phyloP scores from a whole-genome alignment of 257 asterid genomes.

The Avicennia marina region DNA sequence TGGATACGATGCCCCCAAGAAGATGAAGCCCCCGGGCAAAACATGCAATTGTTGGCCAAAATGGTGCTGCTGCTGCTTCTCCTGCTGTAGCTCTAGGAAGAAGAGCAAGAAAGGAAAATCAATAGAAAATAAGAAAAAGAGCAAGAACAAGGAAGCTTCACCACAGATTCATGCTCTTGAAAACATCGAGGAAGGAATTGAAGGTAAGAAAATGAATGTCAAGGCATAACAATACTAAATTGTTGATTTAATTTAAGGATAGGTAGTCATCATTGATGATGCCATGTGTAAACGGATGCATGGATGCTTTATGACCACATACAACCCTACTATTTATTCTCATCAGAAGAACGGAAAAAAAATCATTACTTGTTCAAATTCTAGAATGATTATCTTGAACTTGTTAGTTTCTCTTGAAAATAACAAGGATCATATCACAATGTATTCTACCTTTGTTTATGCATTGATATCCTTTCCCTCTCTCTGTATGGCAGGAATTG shows the following conservation, averaged over 20 bases:
- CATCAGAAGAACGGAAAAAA: too few relatives aligned
- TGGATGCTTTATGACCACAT: too few relatives aligned
- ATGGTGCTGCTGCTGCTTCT: constrained; percentile 53
- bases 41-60: constrained; percentile 61
- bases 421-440: too few relatives aligned
- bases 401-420: too few relatives aligned
- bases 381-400: too few relatives aligned
- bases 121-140: constrained; percentile 36
- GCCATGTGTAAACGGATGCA: too few relatives aligned
- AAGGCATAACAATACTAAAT: constrained; percentile 1
- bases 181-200: constrained; percentile 63
- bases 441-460: too few relatives aligned
- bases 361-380: too few relatives aligned
- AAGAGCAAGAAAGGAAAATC: constrained; percentile 37
- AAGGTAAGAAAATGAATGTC: constrained; percentile 32
- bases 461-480: neutral
- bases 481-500: constrained; percentile 37
- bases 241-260: too few relatives aligned
- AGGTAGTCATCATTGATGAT: too few relatives aligned
- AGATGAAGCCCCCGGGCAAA: constrained; percentile 44
- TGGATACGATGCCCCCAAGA: constrained; percentile 65
- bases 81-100: constrained; percentile 39
- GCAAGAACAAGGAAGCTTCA: constrained; percentile 37
- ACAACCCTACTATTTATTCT: too few relatives aligned
- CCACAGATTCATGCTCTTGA: constrained; percentile 55